These are phyloP conservation scores for Calycina marina DNA, from an alignment of 2,329 filamentous ascomycete genomes.

Conservation along the genomic window DNA sequence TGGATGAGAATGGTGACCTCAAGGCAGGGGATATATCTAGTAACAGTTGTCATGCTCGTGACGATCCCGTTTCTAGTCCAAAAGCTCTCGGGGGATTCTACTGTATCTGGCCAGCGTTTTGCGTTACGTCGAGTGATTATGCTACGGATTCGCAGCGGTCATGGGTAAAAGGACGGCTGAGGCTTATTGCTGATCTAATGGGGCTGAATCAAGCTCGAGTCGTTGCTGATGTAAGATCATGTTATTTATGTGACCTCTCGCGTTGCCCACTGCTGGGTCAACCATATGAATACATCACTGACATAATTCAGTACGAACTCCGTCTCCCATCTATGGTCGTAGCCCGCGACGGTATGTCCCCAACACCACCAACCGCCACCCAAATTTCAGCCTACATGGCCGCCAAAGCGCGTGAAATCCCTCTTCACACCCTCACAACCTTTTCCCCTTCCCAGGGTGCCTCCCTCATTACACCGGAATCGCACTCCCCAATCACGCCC, in stretches of 20 bases:
- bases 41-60: conserved; percentile 35
- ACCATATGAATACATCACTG: background rate
- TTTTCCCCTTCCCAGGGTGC: no score
- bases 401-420: no score
- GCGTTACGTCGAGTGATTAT: conserved; percentile 40
- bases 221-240: conserved; percentile 32
- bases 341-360: conserved; percentile 17
- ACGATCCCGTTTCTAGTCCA: conserved; percentile 28
- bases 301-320: conserved; percentile 32
- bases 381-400: no score
- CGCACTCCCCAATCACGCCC: conserved; percentile 5
- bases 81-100: conserved; percentile 45
- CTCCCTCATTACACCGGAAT: conserved; percentile 1
- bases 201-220: conserved; percentile 44
- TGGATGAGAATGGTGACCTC: conserved; percentile 26
- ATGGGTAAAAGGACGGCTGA: conserved; percentile 39
- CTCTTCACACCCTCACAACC: no score
- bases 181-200: conserved; percentile 38
- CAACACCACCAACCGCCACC: conserved; percentile 7
- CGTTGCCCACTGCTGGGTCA: conserved; percentile 3
- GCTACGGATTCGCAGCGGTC: conserved; percentile 41
- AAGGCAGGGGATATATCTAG: conserved; percentile 23
- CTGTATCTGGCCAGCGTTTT: conserved; percentile 42
- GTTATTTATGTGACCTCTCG: conserved; percentile 1
- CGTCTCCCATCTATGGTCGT: conserved; percentile 50